These are phyloP conservation scores for Venturia nashicola DNA, from an alignment of 2,329 filamentous ascomycete species.

Conservation along the genomic window DNA sequence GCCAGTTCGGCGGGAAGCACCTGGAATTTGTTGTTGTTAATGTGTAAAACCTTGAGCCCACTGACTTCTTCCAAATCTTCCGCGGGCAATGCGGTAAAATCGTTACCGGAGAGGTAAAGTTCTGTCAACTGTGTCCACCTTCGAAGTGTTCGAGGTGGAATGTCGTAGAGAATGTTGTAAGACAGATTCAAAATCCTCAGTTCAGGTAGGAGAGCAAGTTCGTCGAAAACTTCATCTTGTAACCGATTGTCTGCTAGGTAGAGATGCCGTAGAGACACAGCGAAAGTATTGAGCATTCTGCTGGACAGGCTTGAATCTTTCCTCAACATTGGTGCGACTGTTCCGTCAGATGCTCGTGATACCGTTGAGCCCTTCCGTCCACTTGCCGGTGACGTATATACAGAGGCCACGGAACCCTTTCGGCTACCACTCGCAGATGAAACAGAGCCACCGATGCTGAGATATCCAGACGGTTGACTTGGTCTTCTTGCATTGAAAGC, in stretches of 20 bases:
- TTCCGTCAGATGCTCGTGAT: conserved; percentile 52
- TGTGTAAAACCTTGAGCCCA: conserved; percentile 76
- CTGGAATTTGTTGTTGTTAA: conserved; percentile 97
- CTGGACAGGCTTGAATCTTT: conserved; percentile 86
- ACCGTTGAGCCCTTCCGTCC: conserved; percentile 78
- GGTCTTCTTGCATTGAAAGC: conserved; percentile 57
- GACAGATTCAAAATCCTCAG: conserved; percentile 83
- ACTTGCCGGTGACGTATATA: conserved; percentile 51
- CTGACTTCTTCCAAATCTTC: conserved; percentile 90
- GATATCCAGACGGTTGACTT: conserved; percentile 69
- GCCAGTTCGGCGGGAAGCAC: conserved; percentile 91
- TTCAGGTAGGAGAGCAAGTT: conserved; percentile 71
- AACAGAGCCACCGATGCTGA: conserved; percentile 67
- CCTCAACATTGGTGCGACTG: conserved; percentile 44
- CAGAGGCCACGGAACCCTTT: conserved; percentile 75
- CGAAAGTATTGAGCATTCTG: conserved; percentile 74
- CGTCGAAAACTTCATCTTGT: conserved; percentile 89
- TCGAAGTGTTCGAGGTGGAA: conserved; percentile 77
- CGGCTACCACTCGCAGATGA: conserved; percentile 37
- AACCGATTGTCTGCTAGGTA: conserved; percentile 89
- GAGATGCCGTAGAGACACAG: conserved; percentile 69
- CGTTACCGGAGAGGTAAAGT: conserved; percentile 89
- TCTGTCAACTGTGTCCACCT: conserved; percentile 85
- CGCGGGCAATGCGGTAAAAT: conserved; percentile 77
- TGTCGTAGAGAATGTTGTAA: conserved; percentile 87